Percentiles rank a stretch among this genome's conserved stretches.
phyloP scores from a whole-genome alignment of 164 flowering plant species.

The Liquidambar formosana region DNA sequence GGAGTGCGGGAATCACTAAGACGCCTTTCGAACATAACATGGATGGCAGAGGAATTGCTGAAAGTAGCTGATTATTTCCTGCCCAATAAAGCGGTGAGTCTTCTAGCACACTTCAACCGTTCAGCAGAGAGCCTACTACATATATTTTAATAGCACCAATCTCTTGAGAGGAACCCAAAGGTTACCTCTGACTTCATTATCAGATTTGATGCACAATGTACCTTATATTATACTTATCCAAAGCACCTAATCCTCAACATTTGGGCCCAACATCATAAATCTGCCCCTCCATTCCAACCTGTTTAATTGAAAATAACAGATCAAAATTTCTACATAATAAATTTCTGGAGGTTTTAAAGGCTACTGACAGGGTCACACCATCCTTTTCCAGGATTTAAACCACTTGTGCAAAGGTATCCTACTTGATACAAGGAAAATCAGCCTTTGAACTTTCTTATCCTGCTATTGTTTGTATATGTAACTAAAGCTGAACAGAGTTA shows the following conservation, averaged over 20 bases:
- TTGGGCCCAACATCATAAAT: background rate
- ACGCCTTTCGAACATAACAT: conserved; percentile 66
- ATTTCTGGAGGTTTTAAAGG: background rate
- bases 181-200: background rate
- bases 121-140: background rate
- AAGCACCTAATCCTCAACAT: background rate
- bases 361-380: background rate
- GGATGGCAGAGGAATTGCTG: conserved; percentile 87
- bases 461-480: background rate
- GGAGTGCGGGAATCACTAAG: conserved; percentile 73
- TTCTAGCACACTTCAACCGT: background rate
- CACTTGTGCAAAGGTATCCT: background rate
- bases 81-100: conserved; percentile 67
- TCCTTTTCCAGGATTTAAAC: background rate
- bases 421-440: background rate
- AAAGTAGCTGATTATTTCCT: conserved; percentile 60
- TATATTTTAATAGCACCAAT: background rate
- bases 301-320: background rate
- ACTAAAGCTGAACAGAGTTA: background rate
- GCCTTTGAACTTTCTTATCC: background rate
- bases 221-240: background rate
- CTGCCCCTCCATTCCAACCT: background rate
- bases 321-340: background rate
- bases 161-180: background rate
- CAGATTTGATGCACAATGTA: background rate